These are phyloP conservation scores for Stephania japonica DNA, from an alignment of 164 flowering plant genomes.

Conservation along the genomic window DNA sequence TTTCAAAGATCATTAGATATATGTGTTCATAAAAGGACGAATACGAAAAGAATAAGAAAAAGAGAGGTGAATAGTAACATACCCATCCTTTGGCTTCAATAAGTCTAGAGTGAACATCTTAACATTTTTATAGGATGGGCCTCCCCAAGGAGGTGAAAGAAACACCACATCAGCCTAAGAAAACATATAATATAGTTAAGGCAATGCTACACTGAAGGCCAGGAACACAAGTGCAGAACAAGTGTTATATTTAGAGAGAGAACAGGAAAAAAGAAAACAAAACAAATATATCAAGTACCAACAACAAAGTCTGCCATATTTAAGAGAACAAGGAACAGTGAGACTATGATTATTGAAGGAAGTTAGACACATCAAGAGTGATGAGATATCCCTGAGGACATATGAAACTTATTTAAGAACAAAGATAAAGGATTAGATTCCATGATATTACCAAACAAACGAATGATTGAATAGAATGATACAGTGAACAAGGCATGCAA, in stretches of 20 bases:
- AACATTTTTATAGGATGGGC: conserved; percentile 35
- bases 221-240: no score
- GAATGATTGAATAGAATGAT: neutral
- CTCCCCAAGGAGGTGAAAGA: conserved; percentile 69
- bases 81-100: conserved; percentile 59
- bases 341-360: neutral
- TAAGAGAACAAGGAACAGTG: neutral
- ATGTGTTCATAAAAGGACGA: neutral
- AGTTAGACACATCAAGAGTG: neutral
- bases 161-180: conserved; percentile 42
- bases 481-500: neutral
- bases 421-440: no score
- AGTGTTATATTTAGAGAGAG: neutral
- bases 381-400: no score
- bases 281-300: no score
- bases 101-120: conserved; percentile 42
- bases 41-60: neutral
- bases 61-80: conserved; percentile 9
- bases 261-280: no score
- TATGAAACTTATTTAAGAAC: no score
- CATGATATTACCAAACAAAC: no score
- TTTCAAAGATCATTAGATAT: no score
- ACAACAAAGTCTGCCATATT: neutral
- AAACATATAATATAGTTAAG: conserved; percentile 6
- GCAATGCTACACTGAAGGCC: neutral